Evolutionary conservation across 129 eudicot genomes (phyloP), one percentile per base, ranked within the genome.

Genomic region (Ambrosia trifida): DNA sequence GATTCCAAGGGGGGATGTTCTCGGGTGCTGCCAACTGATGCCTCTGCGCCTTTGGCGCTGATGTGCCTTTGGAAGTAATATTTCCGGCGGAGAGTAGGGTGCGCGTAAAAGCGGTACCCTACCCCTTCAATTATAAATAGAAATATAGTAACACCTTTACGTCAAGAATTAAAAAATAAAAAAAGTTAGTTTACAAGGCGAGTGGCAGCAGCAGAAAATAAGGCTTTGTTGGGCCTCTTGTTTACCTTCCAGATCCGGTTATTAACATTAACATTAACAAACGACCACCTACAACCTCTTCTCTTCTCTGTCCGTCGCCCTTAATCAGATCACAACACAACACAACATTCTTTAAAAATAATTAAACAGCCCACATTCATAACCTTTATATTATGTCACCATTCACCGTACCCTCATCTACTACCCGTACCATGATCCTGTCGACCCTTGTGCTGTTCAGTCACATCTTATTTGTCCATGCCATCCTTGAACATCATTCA

Each of bases 371-470:
- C n/a, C n/a, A n/a, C n/a, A n/a, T n/a, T n/a, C n/a, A n/a, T n/a
- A n/a, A n/a, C n/a, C n/a, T n/a, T n/a, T n/a, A n/a, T 24, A 76
- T 68, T 59, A 76, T 76, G 80, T 61, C 80, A 59, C 80, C 35
- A 49, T 68, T 68, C 45, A 47, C 75, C 50, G 43, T 65, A 64
- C 32, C 46, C 35, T 54, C 66, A 45, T 32, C 44, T 12, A 67
- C 52, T 20, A 35, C 69, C 62, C 40, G 11, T 47, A 24, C 33
- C 63, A 45, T 59, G 11, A 68, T 76, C 54, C 18, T 76, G 12
- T 9, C 64, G 53, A 68, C 46, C 47, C 20, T 20, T 14, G 4
- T 45, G 64, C 13, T 68, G 70, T 59, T 68, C 45, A 35, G 38
- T 51, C 16, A 62, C 24, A 11, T 68, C 49, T 10, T 46, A 46